Conservation (phyloP, 768 basidiomycete species). For the Paxillus involutus region DNA sequence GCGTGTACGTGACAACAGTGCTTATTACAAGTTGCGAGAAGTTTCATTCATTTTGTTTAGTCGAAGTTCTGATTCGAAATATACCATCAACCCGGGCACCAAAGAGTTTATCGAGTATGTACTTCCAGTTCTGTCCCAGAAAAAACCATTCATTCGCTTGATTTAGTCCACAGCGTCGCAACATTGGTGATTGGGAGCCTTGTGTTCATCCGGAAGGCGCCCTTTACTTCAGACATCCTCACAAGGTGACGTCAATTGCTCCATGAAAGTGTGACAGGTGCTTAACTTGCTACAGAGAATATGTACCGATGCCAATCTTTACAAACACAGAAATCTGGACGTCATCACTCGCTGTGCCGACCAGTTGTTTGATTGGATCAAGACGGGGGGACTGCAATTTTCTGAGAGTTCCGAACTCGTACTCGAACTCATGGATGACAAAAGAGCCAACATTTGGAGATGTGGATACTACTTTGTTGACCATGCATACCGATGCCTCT, state of each 20-base stretch:
- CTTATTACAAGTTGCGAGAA: neutral
- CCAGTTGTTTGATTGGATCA: neutral
- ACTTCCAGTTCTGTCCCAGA: neutral
- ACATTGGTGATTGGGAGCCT: slow-evolving; percentile 38
- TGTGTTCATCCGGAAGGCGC: slow-evolving; percentile 54
- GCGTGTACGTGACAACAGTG: neutral
- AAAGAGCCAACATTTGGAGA: neutral
- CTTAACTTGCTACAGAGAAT: slow-evolving; percentile 31
- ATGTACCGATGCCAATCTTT: slow-evolving; percentile 34
- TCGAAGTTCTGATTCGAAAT: neutral
- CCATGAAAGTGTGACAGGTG: neutral
- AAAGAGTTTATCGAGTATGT: slow-evolving; percentile 1
- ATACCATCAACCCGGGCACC: neutral
- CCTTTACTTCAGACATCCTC: slow-evolving; percentile 47
- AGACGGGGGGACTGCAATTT: neutral
- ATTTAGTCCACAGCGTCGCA: neutral
- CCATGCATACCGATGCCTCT: slow-evolving; percentile 40
- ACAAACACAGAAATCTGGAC: neutral
- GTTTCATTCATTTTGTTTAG: neutral
- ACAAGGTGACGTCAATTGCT: slow-evolving; percentile 33
- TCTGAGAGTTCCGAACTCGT: neutral
- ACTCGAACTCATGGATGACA: neutral
- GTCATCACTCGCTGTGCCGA: slow-evolving; percentile 1
- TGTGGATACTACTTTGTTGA: slow-evolving; percentile 46
- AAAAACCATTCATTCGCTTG: neutral